Evolutionary conservation across 768 basidiomycete species (phyloP), one percentile per base, ranked within the genome.

Genomic region (Serpula lacrymans): DNA sequence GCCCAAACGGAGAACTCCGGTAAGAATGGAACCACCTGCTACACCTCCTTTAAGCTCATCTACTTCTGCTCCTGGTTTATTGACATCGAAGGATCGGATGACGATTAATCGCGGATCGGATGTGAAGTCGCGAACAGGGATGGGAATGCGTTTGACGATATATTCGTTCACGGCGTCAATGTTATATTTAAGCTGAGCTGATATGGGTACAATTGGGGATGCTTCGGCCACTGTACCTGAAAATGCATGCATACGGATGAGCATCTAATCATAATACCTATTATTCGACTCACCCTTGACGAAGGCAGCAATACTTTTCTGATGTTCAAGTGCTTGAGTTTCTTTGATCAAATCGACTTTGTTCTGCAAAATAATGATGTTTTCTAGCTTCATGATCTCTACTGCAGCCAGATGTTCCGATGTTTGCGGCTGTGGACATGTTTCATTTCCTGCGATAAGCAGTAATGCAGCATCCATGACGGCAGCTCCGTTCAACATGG

Each of bases 91-190:
- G 14, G 93, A 96, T 50, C 95, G 91, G 64, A 99, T 99, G 61
- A 98, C 94, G 60, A 98, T 98, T 50, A 99, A 83, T 24, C 85
- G 82, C 0, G 96, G 92, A 47, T 88, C 82, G 21, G 91, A 84
- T 24, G 81, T 75, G 65, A 98, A 99, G 72, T 98, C 88, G 43
- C 95, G 89, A 25, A 83, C 68, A 33, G 95, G 96, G 35, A 98
- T 88, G 13, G 96, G 92, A 54, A 99, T 97, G 37, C 88, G 82
- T 62, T 91, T 94, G 50, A 92, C 92, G 62, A 98, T 95, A 70
- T 96, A 97, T 56, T 97, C 94, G 68, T 95, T 96, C 35, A 99
- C 93, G 13, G 95, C 96, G 60, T 97, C 95, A 58, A 98, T 97
- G 71, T 99, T 98, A 75, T 97, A 99, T 65, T 90, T 92, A 43